A percentile compares a stretch with the other conserved stretches of the same genome.
Conservation (phyloP, 345 rosid genomes). For the Linum tenue region DNA sequence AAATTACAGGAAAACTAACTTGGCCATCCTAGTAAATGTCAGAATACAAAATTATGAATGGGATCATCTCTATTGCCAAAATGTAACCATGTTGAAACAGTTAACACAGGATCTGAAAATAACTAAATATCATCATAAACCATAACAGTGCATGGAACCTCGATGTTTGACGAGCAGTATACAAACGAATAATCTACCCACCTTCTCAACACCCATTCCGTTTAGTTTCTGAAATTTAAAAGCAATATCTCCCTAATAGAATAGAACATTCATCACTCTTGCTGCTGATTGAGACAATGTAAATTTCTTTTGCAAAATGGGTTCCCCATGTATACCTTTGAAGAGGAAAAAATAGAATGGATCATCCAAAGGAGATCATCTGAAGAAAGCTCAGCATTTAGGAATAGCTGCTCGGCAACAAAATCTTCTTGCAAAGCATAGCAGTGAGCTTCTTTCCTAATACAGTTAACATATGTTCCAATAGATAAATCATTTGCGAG, state of each 20-base stretch:
- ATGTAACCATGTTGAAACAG: too few species aligned
- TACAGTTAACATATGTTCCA: conserved; percentile 20
- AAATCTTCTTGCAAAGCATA: conserved; percentile 77
- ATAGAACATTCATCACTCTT: not conserved
- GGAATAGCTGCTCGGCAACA: conserved; percentile 80
- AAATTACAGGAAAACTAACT: too few species aligned
- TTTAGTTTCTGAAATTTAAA: not conserved
- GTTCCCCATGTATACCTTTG: conserved; percentile 40
- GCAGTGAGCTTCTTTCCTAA: conserved; percentile 60
- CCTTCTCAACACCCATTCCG: not conserved
- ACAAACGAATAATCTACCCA: not conserved
- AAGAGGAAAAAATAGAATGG: conserved; percentile 48
- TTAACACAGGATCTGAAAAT: not conserved
- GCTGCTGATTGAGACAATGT: not conserved
- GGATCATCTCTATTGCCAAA: too few species aligned
- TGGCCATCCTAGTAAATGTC: too few species aligned
- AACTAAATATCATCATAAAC: not conserved
- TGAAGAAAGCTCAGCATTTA: conserved; percentile 52
- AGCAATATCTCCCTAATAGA: not conserved
- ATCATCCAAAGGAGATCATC: conserved; percentile 66
- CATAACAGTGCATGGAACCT: not conserved
- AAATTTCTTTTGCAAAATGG: not conserved
- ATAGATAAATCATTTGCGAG: not conserved
- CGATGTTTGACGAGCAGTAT: not conserved
- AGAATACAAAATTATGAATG: too few species aligned